Evolutionary conservation across 1,284 basidiomycete genomes (phyloP), one percentile per base, ranked within the genome.

Genomic region (Cryptococcus sp.): DNA sequence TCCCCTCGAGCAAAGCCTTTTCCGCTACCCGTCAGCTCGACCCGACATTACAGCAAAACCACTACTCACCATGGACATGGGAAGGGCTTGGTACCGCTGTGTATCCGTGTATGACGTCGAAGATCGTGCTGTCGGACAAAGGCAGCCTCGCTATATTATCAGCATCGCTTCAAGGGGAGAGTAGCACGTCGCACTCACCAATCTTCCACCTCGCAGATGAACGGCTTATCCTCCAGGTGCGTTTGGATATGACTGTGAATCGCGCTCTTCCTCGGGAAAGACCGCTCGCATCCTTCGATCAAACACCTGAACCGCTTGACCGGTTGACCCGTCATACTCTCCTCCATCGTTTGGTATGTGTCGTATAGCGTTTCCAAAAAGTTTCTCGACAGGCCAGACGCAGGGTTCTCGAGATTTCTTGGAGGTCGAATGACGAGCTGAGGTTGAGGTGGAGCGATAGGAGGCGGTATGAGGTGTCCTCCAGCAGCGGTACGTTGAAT

Each of bases 171-270:
- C 7, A 2, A 21, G 43, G 12, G 3, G n/a, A 38, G 28, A 9
- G 19, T 4, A 10, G 18, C 18, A 33, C 10, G 26, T 28, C 22
- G 11, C 28, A 63, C 67, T 52, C 48, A 72, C 70, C 76, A 76
- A 36, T 69, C 65, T 21, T 59, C 56, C 35, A 64, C 63, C 1
- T 64, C 57, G 53, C 76, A 77, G 3, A 69, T 59, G 57, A 71
- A 75, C 23, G 75, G 76, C 62, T 76, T 77, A 62, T 76, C 74
- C 52, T 76, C 73, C n/a, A 77, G 58, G 53, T 77, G 76, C 33
- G 74, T 75, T 53, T 76, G 75, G 51, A 76, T 73, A 62, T 77
- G 76, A 45, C 65, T 70, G 49, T 73, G 69, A 36, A 75, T 74
- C 10, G 75, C 75, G 45, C 69, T 72, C 64, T 75, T 76, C 24